Evolutionary conservation across 352 stramenopile species (phyloP), one percentile per base, ranked within the genome.

Genomic region (Globisporangium barbulae): DNA sequence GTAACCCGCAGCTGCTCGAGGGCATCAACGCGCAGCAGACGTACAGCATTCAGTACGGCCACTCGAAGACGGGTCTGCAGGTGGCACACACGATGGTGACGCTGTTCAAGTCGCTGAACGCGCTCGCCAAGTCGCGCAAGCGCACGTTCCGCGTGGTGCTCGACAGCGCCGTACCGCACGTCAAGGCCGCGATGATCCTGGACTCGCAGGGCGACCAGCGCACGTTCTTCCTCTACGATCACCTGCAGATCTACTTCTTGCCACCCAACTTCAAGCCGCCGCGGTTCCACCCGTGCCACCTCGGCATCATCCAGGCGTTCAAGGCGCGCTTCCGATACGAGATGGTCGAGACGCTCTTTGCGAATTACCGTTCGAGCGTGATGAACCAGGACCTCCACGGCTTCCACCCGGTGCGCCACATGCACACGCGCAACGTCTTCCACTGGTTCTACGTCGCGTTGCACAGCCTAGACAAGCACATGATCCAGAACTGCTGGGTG

Each of bases 171-270:
- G 83, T 93, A 56, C 85, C 85, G 17, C 85, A 94, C 58, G 83
- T 94, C 30, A 94, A 94, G 63, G 85, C 85, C 31, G 85, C 83
- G 9, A 93, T 94, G 80, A 89, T 94, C 62, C 63, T 94, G 56
- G 85, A 94, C 69, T 89, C 83, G 15, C 85, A 92, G 57, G 85
- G 85, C 56, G 85, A 94, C 71, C 85, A 93, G 64, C 85, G 85
- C 47, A 94, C 85, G 58, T 93, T 94, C 49, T 94, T 94, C 59
- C 74, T 91, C 42, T 94, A 83, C 65, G 85, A 94, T 62, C 81
- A 90, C 55, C 65, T 94, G 7, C 80, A 91, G 41, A 79, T 94
- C 35, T 87, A 83, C 73, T 92, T 94, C 59, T 70, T 93, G 69
- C 85, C 85, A 39, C 85, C 82, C 21, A 93, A 94, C 54, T 89